Conservation (phyloP, 148 eudicot species). For the Fallopia convolvulus region DNA sequence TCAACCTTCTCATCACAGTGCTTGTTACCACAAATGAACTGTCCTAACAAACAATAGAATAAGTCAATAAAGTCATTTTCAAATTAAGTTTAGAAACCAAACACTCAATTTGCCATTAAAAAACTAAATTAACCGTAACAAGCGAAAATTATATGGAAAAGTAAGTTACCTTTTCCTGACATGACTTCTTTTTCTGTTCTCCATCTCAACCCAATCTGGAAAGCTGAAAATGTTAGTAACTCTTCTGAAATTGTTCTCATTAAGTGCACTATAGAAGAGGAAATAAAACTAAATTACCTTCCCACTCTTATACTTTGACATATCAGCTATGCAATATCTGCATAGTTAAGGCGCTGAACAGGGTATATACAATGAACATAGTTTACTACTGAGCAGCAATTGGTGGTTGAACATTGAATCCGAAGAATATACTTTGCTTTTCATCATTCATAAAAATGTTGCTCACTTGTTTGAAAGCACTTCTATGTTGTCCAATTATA, state of each 20-base stretch:
- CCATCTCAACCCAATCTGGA: conserved; percentile 94
- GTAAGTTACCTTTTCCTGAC: conserved; percentile 76
- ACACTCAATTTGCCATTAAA: neutral
- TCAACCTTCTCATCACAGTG: conserved; percentile 65
- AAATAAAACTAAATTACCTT: conserved; percentile 43
- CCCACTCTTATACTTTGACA: conserved; percentile 80
- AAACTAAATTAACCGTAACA: no score
- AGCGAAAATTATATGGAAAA: neutral
- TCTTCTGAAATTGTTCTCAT: neutral
- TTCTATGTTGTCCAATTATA: neutral
- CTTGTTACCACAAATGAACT: conserved; percentile 91
- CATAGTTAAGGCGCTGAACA: conserved; percentile 34
- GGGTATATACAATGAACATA: neutral
- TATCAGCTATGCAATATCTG: conserved; percentile 96
- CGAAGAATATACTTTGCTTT: neutral
- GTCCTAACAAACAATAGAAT: conserved; percentile 53
- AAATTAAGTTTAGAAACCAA: neutral
- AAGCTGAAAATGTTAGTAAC: conserved; percentile 3
- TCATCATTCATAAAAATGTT: neutral
- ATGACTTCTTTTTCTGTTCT: conserved; percentile 89
- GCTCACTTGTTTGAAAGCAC: neutral
- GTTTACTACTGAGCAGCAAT: neutral
- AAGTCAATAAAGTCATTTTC: neutral
- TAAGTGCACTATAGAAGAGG: neutral
- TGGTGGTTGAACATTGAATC: neutral